Evolutionary conservation across 164 flowering plant species (phyloP), one percentile per base, ranked within the genome.

Genomic region (Magnolia sinica): DNA sequence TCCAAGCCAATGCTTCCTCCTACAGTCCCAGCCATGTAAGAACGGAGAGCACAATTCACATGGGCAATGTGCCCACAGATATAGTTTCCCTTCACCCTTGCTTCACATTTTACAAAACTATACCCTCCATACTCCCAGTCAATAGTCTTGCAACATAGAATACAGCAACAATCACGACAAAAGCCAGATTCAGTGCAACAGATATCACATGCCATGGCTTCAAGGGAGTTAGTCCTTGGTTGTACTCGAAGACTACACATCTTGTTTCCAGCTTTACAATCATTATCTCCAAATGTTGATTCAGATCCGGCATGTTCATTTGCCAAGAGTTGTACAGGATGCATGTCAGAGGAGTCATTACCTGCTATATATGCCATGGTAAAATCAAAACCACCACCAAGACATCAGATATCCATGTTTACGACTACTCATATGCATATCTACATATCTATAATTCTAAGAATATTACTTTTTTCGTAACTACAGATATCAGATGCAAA

Each of bases 41-140:
- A 81, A 55, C 86, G 87, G 22, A 95, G 87, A 68, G 91, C 98
- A 85, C 98, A 95, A 52, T 88, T 81, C 7, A 93, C n/a, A 75
- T 93, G 99, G 70, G 93, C 90, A 79, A 85, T 81, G 77, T 95
- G 99, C 11, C 92, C 95, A 83, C 99, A 95, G 50, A 87, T 83
- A 78, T 49, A 80, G 58, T 81, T 83, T 55, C 83, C 88, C 29
- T 37, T 72, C 58, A 82, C 84, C 50, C 23, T 74, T 70, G 91
- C 92, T 80, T 90, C 92, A 80, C 99, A 95, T 82, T 84, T 92
- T 68, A 95, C 82, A 79, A 85, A 91, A 82, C 86, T 87, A 76
- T 83, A 81, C 64, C 82, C 82, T 22, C 78, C 80, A 74, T 71
- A 72, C 7, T 65, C 76, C 78, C 74, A 69, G 67, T 81, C 76